phyloP scores from a whole-genome alignment of 768 basidiomycete genomes.

The Pisolithus marmoratus region DNA sequence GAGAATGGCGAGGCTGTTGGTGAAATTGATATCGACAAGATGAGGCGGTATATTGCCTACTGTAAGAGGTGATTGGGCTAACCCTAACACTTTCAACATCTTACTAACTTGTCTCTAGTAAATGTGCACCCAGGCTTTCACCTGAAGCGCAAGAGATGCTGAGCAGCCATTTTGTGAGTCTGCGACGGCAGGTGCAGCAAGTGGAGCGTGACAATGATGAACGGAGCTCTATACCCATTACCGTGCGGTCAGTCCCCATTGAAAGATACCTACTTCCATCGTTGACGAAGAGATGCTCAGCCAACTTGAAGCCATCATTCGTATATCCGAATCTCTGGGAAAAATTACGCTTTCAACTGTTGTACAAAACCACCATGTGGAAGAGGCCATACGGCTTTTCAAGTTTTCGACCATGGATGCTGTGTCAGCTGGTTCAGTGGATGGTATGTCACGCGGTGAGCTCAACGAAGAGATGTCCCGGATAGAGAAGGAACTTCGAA shows the following conservation, averaged over 20 bases:
- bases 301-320: constrained; percentile 98
- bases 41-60: constrained; percentile 96
- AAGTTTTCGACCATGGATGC: constrained; percentile 99
- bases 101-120: constrained; percentile 41
- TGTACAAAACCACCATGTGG: constrained; percentile 90
- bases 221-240: constrained; percentile 96
- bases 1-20: constrained; percentile 66
- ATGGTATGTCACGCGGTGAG: constrained; percentile 87
- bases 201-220: constrained; percentile 97
- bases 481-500: constrained; percentile 82
- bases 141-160: constrained; percentile 94
- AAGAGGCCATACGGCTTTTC: constrained; percentile 97
- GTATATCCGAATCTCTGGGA: constrained; percentile 94
- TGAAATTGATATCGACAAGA: constrained; percentile 94
- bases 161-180: constrained; percentile 88
- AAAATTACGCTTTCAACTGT: constrained; percentile 86
- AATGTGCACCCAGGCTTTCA: constrained; percentile 93
- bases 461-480: constrained; percentile 88
- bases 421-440: constrained; percentile 88
- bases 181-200: constrained; percentile 91
- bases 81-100: neutral
- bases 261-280: neutral
- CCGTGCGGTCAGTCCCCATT: constrained; percentile 66
- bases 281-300: constrained; percentile 25
- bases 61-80: constrained; percentile 72